These are phyloP conservation scores for Rubus idaeus DNA, from an alignment of 306 rosid species.

Conservation along the genomic window DNA sequence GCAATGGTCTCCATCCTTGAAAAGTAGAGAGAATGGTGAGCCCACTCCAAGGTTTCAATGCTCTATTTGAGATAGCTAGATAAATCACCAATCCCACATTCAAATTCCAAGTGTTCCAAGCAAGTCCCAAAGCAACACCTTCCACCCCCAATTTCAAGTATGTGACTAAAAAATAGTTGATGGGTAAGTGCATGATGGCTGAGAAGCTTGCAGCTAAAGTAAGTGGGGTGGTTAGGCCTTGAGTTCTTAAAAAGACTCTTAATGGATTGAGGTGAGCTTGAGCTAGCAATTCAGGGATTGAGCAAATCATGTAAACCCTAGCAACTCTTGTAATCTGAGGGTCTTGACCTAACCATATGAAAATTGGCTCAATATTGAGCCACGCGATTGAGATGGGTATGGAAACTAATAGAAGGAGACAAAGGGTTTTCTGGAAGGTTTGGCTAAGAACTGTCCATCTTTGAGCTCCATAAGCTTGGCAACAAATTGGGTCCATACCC, in stretches of 20 bases:
- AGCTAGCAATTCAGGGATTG: constrained; percentile 80
- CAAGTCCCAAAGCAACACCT: constrained; percentile 74
- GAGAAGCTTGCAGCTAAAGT: constrained; percentile 64
- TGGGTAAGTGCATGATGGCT: constrained; percentile 58
- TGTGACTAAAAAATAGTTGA: constrained; percentile 52
- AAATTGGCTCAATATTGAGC: constrained; percentile 68
- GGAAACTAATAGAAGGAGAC: constrained; percentile 69
- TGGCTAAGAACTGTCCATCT: constrained; percentile 68
- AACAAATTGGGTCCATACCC: constrained; percentile 94
- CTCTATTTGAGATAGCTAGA: constrained; percentile 45
- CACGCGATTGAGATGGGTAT: constrained; percentile 68
- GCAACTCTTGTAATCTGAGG: constrained; percentile 69
- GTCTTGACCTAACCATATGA: constrained; percentile 75
- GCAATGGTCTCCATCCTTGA: constrained; percentile 66
- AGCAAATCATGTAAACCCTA: constrained; percentile 63
- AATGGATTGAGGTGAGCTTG: constrained; percentile 72
- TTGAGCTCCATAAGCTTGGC: constrained; percentile 89
- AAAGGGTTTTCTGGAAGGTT: constrained; percentile 59
- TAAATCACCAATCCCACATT: constrained; percentile 56
- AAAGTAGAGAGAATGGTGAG: constrained; percentile 38
- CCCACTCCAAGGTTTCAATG: constrained; percentile 77
- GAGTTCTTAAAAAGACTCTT: constrained; percentile 65
- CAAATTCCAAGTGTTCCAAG: constrained; percentile 65
- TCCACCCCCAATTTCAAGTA: constrained; percentile 61
- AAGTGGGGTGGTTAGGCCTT: constrained; percentile 68